Percentiles rank a stretch among this genome's conserved stretches.
Conservation (phyloP, 1,284 basidiomycete genomes). For the Cryptococcus depauperatus region DNA sequence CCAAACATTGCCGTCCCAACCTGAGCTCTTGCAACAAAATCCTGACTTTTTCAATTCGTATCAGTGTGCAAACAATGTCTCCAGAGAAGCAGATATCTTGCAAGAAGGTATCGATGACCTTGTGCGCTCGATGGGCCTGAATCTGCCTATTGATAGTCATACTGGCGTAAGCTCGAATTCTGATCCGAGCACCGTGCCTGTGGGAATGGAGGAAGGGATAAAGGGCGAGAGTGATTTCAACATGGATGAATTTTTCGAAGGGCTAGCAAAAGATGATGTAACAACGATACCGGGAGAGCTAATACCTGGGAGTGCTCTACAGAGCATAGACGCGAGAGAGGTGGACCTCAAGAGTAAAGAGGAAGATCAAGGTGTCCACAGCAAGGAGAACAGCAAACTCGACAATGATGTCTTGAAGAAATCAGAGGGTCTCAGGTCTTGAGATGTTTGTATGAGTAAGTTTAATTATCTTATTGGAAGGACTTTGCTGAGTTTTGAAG, state of each 20-base stretch:
- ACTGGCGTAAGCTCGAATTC: neutral
- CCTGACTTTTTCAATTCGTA: constrained; percentile 53
- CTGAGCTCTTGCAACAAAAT: constrained; percentile 24
- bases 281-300: constrained; percentile 3
- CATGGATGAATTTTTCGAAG: constrained; percentile 38
- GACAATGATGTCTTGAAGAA: too few relatives aligned
- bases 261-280: constrained; percentile 24
- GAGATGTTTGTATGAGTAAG: too few relatives aligned
- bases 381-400: too few relatives aligned
- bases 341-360: too few relatives aligned
- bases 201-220: neutral
- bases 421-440: too few relatives aligned
- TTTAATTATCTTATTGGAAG: too few relatives aligned
- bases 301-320: too few relatives aligned
- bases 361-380: too few relatives aligned
- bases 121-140: constrained; percentile 62
- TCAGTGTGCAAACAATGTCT: constrained; percentile 58
- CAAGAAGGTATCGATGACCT: constrained; percentile 64
- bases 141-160: constrained; percentile 15
- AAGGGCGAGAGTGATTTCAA: constrained; percentile 25
- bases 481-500: too few relatives aligned
- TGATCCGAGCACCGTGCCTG: neutral
- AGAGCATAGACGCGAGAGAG: too few relatives aligned
- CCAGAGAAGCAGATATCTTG: constrained; percentile 62
- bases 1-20: constrained; percentile 11